Evolutionary conservation across 1,284 basidiomycete genomes (phyloP).

Genomic region (Sporisorium sorghi): DNA sequence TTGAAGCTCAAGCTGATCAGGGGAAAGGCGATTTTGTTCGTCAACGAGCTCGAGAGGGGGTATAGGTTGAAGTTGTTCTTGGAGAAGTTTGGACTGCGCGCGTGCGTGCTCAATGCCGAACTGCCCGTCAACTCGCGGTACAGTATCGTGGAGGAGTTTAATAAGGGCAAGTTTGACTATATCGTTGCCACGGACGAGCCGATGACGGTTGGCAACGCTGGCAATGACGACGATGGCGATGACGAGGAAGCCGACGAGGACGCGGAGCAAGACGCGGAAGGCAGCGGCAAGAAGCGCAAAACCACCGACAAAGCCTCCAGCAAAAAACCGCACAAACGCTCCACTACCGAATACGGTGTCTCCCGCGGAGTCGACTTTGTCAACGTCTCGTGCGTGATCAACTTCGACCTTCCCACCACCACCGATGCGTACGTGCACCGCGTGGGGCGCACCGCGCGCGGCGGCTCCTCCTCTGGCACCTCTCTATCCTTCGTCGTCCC

Average conservation of each 20-base stretch:
- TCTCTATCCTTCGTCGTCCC: constrained; percentile 91
- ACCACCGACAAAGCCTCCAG: neutral
- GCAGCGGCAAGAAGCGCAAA: constrained; percentile 19
- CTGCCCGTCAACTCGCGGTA: constrained; percentile 94
- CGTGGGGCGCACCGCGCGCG: constrained; percentile 93
- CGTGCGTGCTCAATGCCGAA: constrained; percentile 95
- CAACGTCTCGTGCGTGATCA: constrained; percentile 96
- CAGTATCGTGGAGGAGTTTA: constrained; percentile 98
- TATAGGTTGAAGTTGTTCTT: constrained; percentile 96
- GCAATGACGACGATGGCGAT: constrained; percentile 69
- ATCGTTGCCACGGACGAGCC: constrained; percentile 97
- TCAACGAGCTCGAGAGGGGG: constrained; percentile 93
- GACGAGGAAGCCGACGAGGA: constrained; percentile 41
- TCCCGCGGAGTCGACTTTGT: constrained; percentile 97
- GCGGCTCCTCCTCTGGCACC: constrained; percentile 91
- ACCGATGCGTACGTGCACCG: constrained; percentile 94
- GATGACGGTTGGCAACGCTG: constrained; percentile 40
- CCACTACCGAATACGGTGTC: constrained; percentile 81
- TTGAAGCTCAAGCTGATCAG: constrained; percentile 92
- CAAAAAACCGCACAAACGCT: too few species aligned
- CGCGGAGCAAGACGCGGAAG: neutral
- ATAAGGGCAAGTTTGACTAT: constrained; percentile 97
- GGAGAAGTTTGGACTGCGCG: constrained; percentile 96
- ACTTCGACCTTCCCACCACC: constrained; percentile 93
- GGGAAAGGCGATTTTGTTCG: constrained; percentile 96